Percentiles rank a stretch among this genome's conserved stretches.
Evolutionary conservation across 2,329 filamentous ascomycete species (phyloP).

Genomic region (Aspergillus ochraceoroseus): DNA sequence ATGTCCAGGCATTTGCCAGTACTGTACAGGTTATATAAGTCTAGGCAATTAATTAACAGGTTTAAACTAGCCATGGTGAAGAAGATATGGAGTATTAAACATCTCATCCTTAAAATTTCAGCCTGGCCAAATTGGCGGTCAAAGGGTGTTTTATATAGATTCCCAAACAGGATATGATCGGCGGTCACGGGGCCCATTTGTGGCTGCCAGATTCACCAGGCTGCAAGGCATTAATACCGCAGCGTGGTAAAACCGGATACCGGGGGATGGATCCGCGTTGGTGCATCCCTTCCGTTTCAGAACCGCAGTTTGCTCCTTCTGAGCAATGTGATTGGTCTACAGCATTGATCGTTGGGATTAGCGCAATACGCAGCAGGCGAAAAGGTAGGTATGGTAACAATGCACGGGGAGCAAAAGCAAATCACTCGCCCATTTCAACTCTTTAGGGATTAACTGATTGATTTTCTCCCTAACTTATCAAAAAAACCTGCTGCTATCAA

Average conservation of each 20-base stretch:
- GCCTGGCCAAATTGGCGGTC: no score
- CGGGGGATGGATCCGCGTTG: slow-evolving; percentile 17
- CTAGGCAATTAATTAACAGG: no score
- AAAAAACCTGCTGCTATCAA: slow-evolving; percentile 13
- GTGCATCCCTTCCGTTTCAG: slow-evolving; percentile 6
- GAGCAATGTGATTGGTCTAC: slow-evolving; percentile 14
- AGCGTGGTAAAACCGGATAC: slow-evolving; percentile 15
- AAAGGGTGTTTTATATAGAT: not conserved
- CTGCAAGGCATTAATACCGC: slow-evolving; percentile 17
- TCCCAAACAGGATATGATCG: not conserved
- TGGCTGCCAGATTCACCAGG: slow-evolving; percentile 12
- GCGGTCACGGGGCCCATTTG: slow-evolving; percentile 15
- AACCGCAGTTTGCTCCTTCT: not conserved
- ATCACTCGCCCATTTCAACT: slow-evolving; percentile 14
- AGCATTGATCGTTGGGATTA: not conserved
- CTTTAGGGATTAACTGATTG: slow-evolving; percentile 13
- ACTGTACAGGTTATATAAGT: no score
- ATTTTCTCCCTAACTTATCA: slow-evolving; percentile 21
- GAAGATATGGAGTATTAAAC: no score
- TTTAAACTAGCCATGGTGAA: no score
- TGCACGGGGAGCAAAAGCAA: slow-evolving; percentile 1
- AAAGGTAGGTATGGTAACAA: slow-evolving; percentile 15
- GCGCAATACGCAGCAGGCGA: slow-evolving; percentile 7
- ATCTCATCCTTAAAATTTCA: no score
- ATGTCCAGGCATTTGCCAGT: no score